These are phyloP conservation scores for Maudiozyma pseudohumilis DNA, from an alignment of 805 yeast species.

Conservation along the genomic window DNA sequence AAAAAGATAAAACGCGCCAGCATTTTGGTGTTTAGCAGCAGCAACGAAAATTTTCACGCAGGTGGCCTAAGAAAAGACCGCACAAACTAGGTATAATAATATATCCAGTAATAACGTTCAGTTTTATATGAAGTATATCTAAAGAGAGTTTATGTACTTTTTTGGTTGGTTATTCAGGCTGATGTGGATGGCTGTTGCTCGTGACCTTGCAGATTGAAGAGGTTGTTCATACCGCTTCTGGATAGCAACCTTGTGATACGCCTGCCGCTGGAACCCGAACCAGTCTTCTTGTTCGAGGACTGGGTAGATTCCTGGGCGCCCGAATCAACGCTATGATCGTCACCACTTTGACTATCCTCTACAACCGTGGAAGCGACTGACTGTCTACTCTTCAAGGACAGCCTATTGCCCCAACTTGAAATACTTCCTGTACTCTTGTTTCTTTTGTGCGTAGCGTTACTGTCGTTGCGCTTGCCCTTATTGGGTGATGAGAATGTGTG, in stretches of 20 bases:
- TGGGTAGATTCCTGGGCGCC: background rate
- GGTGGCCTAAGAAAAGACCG: too few relatives aligned
- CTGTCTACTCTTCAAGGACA: constrained; percentile 7
- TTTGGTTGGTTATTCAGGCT: too few relatives aligned
- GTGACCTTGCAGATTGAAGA: constrained; percentile 21
- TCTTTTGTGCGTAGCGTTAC: constrained; percentile 9
- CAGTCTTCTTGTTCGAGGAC: background rate
- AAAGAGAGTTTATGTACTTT: too few relatives aligned
- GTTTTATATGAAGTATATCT: too few relatives aligned
- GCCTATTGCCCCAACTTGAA: constrained; percentile 16
- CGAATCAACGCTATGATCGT: background rate
- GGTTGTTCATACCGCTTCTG: constrained; percentile 20
- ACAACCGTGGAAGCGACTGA: constrained; percentile 5
- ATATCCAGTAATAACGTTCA: too few relatives aligned
- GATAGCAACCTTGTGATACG: constrained; percentile 22
- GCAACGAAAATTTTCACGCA: too few relatives aligned
- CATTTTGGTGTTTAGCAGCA: too few relatives aligned
- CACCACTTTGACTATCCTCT: constrained; percentile 3
- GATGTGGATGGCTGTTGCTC: constrained; percentile 6
- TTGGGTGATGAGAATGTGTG: background rate
- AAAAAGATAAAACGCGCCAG: too few relatives aligned
- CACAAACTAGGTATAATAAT: too few relatives aligned
- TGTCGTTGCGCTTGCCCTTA: background rate
- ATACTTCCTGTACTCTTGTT: constrained; percentile 14
- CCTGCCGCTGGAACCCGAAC: constrained; percentile 9